Evolutionary conservation across 257 asterid genomes (phyloP).

Genomic region (Petunia secreta): DNA sequence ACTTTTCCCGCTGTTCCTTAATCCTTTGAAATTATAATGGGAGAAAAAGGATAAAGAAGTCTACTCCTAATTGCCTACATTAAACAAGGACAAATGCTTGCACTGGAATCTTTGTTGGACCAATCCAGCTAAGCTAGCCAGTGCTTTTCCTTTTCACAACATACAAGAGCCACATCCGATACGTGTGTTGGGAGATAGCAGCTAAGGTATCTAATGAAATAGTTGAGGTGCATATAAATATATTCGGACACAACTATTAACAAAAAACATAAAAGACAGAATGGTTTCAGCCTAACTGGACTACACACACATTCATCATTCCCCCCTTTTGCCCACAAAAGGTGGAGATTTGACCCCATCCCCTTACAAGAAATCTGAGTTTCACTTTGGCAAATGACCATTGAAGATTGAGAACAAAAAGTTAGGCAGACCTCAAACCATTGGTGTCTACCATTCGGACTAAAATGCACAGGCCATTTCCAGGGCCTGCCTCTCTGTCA

Average conservation of each 20-base stretch:
- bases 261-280: slow-evolving; percentile 29
- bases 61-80: slow-evolving; percentile 49
- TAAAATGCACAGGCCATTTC: slow-evolving; percentile 40
- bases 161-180: slow-evolving; percentile 38
- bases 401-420: slow-evolving; percentile 43
- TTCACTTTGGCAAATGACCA: slow-evolving; percentile 44
- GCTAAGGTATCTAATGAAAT: neutral
- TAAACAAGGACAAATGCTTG: slow-evolving; percentile 41
- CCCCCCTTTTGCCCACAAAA: slow-evolving; percentile 65
- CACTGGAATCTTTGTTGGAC: slow-evolving; percentile 44
- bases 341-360: slow-evolving; percentile 48
- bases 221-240: neutral
- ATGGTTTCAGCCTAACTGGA: slow-evolving; percentile 53
- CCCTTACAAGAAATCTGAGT: slow-evolving; percentile 65
- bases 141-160: slow-evolving; percentile 40
- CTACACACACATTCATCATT: slow-evolving; percentile 80
- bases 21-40: slow-evolving; percentile 34
- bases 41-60: neutral
- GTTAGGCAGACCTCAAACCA: slow-evolving; percentile 42
- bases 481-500: slow-evolving; percentile 30
- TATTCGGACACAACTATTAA: neutral
- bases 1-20: slow-evolving; percentile 55
- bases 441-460: slow-evolving; percentile 53
- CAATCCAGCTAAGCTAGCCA: slow-evolving; percentile 37
- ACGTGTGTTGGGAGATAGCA: neutral